Percentiles rank a stretch among this genome's conserved stretches.
These are phyloP conservation scores for Pholiota adiposa DNA, from an alignment of 1,284 basidiomycete genomes.

Conservation along the genomic window DNA sequence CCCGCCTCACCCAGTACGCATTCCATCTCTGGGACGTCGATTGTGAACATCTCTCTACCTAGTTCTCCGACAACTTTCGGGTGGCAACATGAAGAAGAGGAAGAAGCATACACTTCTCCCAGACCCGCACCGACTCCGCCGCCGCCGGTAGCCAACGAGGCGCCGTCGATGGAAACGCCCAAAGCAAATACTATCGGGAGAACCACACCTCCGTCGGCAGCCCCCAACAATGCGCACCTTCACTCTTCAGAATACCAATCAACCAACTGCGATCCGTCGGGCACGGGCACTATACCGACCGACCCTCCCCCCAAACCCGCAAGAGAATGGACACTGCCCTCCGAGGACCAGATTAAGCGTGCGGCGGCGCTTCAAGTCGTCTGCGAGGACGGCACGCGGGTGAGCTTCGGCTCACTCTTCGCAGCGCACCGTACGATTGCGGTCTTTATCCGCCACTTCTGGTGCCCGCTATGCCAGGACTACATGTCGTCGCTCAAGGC, in stretches of 20 bases:
- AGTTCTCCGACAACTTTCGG: constrained; percentile 13
- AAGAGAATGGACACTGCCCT: constrained; percentile 44
- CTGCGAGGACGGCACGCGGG: constrained; percentile 65
- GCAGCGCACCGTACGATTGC: constrained; percentile 69
- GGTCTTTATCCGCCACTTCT: constrained; percentile 78
- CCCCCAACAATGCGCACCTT: not conserved
- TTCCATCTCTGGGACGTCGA: constrained; percentile 19
- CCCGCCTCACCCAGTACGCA: constrained; percentile 15
- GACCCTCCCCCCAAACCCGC: not conserved
- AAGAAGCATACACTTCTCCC: constrained; percentile 19
- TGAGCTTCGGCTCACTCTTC: constrained; percentile 78
- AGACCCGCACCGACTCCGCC: constrained; percentile 27
- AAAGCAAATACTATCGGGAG: not conserved
- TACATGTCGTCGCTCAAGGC: constrained; percentile 77
- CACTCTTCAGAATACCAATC: not conserved
- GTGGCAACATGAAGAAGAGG: constrained; percentile 10
- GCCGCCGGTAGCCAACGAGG: not conserved
- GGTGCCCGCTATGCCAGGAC: constrained; percentile 84
- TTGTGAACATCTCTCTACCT: constrained; percentile 24
- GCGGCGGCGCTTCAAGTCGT: constrained; percentile 69
- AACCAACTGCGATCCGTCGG: not conserved
- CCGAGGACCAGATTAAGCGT: constrained; percentile 53
- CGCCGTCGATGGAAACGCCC: not conserved
- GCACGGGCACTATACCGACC: not conserved
- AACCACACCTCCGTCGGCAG: not conserved